Percentiles rank a stretch among this genome's conserved stretches.
These are phyloP conservation scores for Madurella fahalii DNA, from an alignment of 2,329 filamentous ascomycete genomes.

Conservation along the genomic window DNA sequence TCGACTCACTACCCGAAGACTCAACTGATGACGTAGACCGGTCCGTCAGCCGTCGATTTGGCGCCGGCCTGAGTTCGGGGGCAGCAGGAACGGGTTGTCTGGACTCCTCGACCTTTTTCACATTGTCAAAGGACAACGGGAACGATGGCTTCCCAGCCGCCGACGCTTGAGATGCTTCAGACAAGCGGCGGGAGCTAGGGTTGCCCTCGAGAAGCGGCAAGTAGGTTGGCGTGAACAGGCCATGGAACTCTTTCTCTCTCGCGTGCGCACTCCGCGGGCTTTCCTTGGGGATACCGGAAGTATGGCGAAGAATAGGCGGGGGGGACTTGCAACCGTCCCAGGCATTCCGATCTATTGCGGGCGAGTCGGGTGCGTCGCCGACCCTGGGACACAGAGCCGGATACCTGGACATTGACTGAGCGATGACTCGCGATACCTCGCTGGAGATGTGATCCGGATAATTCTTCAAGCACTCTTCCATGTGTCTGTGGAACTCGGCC, in stretches of 20 bases:
- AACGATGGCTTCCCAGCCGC: conserved; percentile 10
- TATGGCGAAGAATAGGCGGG: conserved; percentile 39
- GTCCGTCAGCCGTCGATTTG: conserved; percentile 41
- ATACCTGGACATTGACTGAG: conserved; percentile 42
- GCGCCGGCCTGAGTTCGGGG: conserved; percentile 22
- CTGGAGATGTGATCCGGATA: conserved; percentile 44
- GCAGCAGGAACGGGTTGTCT: conserved; percentile 5
- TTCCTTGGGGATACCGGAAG: conserved; percentile 34
- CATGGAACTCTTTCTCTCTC: conserved; percentile 56
- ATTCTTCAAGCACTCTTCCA: conserved; percentile 46
- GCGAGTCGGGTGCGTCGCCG: conserved; percentile 30
- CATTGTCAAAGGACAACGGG: conserved; percentile 16
- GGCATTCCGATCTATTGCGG: conserved; percentile 12
- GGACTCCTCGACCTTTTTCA: conserved; percentile 18
- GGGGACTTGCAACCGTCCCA: conserved; percentile 33
- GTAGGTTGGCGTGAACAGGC: conserved; percentile 60
- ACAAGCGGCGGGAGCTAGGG: conserved; percentile 25
- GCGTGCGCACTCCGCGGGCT: conserved; percentile 46
- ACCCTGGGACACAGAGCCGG: conserved; percentile 37
- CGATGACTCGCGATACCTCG: conserved; percentile 45
- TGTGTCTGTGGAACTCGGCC: conserved; percentile 53
- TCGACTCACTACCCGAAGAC: conserved; percentile 50
- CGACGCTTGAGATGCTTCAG: conserved; percentile 24
- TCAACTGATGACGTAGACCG: conserved; percentile 47
- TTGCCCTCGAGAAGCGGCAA: conserved; percentile 56